phyloP scores from a whole-genome alignment of 495 filamentous ascomycete species.

The Penicillium diatomitis region DNA sequence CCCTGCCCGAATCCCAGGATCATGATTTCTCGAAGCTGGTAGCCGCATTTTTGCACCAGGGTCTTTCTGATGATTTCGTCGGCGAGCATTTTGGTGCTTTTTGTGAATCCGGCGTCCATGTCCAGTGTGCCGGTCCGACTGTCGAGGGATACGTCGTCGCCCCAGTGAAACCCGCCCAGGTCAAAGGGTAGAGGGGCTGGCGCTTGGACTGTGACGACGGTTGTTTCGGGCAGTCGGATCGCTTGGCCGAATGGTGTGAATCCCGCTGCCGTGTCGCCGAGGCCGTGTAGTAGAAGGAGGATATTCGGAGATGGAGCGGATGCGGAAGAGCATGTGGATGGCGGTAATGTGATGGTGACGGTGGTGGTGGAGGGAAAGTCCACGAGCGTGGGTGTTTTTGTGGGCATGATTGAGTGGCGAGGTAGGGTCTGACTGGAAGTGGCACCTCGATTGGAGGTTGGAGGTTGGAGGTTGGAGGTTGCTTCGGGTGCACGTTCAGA shows the following conservation, averaged over 20 bases:
- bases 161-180: conserved; percentile 81
- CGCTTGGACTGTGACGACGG: conserved; percentile 65
- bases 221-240: conserved; percentile 73
- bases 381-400: conserved; percentile 24
- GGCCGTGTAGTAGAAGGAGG: conserved; percentile 82
- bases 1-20: conserved; percentile 86
- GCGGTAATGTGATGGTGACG: conserved; percentile 36
- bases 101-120: conserved; percentile 66
- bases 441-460: too few species aligned
- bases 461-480: not conserved
- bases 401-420: conserved; percentile 21
- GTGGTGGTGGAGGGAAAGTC: conserved; percentile 46
- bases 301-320: conserved; percentile 50
- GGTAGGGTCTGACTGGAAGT: not conserved
- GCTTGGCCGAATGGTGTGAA: conserved; percentile 67
- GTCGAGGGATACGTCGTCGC: conserved; percentile 74
- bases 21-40: conserved; percentile 56
- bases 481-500: not conserved
- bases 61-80: conserved; percentile 49
- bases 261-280: conserved; percentile 64
- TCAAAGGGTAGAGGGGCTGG: conserved; percentile 64
- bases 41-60: conserved; percentile 63
- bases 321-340: conserved; percentile 17
- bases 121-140: conserved; percentile 55
- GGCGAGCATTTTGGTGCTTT: conserved; percentile 40